Percentiles rank a stretch among this genome's conserved stretches.
These are phyloP conservation scores for Ziziphus jujuba DNA, from an alignment of 306 rosid species.

Conservation along the genomic window DNA sequence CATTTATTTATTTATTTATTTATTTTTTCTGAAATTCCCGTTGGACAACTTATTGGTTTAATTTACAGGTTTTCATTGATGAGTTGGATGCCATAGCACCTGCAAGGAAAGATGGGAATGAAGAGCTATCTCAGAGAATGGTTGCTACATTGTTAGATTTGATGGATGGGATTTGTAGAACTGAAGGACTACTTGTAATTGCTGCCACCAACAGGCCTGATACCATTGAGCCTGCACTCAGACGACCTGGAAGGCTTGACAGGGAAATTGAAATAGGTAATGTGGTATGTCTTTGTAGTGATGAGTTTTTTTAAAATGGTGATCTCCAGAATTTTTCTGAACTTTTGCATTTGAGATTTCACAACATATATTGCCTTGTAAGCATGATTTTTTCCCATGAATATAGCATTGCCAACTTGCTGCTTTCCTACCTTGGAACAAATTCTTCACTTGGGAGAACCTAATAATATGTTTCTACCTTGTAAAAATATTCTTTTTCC, in stretches of 20 bases:
- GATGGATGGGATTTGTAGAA: conserved; percentile 81
- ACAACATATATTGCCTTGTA: too few species aligned
- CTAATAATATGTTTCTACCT: too few species aligned
- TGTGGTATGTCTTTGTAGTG: conserved; percentile 7
- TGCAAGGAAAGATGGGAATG: conserved; percentile 84
- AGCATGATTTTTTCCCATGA: too few species aligned
- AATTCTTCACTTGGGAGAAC: too few species aligned
- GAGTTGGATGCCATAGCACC: conserved; percentile 96
- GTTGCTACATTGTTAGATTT: conserved; percentile 72
- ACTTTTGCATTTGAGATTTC: background rate
- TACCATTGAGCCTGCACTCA: conserved; percentile 85
- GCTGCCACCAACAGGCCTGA: conserved; percentile 88
- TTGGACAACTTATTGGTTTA: conserved; percentile 23
- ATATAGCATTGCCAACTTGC: too few species aligned
- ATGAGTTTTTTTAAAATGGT: conserved; percentile 3
- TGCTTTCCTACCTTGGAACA: too few species aligned
- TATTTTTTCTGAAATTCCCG: background rate
- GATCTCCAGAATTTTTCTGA: conserved; percentile 8
- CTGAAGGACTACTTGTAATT: conserved; percentile 74
- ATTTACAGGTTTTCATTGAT: conserved; percentile 74
- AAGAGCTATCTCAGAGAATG: conserved; percentile 84
- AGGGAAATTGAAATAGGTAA: conserved; percentile 90
- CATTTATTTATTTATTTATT: too few species aligned
- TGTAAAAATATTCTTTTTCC: too few species aligned
- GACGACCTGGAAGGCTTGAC: conserved; percentile 93